Conservation (phyloP, 2,329 filamentous ascomycete species). For the Apiospora rasikravindrae region DNA sequence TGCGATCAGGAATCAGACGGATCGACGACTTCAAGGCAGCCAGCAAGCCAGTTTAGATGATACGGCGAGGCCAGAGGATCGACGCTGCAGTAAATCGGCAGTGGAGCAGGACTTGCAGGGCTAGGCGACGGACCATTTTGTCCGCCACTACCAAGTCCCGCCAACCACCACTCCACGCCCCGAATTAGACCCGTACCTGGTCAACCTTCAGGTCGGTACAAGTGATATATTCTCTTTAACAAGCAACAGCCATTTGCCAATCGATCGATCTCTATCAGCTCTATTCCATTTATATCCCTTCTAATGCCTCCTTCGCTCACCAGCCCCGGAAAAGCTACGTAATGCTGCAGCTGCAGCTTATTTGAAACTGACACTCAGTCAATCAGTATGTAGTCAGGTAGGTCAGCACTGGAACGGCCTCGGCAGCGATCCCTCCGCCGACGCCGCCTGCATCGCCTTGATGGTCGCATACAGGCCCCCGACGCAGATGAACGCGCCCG, state of each 20-base stretch:
- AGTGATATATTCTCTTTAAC: not conserved
- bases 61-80: not conserved
- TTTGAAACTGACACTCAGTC: no score
- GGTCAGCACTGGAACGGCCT: conserved; percentile 35
- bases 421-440: conserved; percentile 32
- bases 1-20: not conserved
- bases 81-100: not conserved
- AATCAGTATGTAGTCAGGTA: not conserved
- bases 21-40: not conserved
- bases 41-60: not conserved
- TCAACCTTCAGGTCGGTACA: not conserved
- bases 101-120: no score
- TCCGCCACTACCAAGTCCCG: not conserved
- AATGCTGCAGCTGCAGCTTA: not conserved
- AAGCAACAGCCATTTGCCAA: not conserved
- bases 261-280: not conserved
- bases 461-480: conserved; percentile 56
- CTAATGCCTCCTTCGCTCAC: not conserved
- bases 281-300: not conserved
- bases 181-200: not conserved
- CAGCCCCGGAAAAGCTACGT: not conserved
- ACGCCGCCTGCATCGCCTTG: conserved; percentile 34
- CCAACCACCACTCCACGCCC: not conserved
- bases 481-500: conserved; percentile 54
- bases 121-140: not conserved